Evolutionary conservation across 495 filamentous ascomycete genomes (phyloP), one percentile per base, ranked within the genome.

Genomic region (Bryoglossum gracile): DNA sequence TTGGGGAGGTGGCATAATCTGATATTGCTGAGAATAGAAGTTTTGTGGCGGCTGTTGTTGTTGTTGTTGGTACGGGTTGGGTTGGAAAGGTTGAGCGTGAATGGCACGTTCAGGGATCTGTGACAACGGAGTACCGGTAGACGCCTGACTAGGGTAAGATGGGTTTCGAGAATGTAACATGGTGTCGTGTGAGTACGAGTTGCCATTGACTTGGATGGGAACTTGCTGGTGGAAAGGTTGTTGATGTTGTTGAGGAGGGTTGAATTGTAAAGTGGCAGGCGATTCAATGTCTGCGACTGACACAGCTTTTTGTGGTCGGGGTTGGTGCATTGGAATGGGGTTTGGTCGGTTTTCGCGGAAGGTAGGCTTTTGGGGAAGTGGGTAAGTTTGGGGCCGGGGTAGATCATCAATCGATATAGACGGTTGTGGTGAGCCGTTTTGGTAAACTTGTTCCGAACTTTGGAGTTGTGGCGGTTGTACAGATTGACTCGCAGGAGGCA

Each of bases 101-200:
- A 96, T 87, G 11, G 89, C 88, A 46, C 87, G 85, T 64, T 97
- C 92, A 6, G 92, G 92, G 46, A 98, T 94, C 46, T 95, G 89
- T 1, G 90, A 92, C 24, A 95, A 75, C 1, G 92, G 91, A 10
- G 92, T 96, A n/a, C 81, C 83, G 4, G 74, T 75, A 17, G 89
- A 84, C 22, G 80, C 63, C 53, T 94, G 88, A 46, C 81, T 82
- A 18, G 86, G 76, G 58, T 82, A 86, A n/a, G 87, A 88, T 3
- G 78, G 70, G 45, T 86, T 80, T 39, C 84, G 78, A 32, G 70
- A 71, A 55, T 90, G 87, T 58, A 72, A 67, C 26, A 64, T 54
- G 9, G 53, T 63, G 34, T 84, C 75, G n/a, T 74, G 67, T 0
- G 68, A 62, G 37, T 78, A 77, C 11, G 69, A 64, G 48, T 76